Base-by-base conservation (phyloP, 129 eudicot species). In the Scalesia atractyloides region DNA sequence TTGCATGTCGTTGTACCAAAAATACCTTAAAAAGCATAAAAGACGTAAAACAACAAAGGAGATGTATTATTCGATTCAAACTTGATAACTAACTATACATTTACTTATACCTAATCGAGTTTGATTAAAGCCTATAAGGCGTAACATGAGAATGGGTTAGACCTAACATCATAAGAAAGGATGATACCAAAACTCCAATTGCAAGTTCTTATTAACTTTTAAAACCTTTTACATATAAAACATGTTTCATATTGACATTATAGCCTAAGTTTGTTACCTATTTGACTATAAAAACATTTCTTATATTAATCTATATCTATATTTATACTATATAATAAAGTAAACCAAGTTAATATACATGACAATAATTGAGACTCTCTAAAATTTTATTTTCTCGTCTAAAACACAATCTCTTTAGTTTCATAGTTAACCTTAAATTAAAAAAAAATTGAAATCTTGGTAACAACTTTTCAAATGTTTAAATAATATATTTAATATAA, bases 1-100 rank as follows among this genome's bases (percentile, higher is more conserved):
- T 49, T 63, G 82, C 58, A 44, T 77, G 66, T 60, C n/a, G 59
- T 69, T 61, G 11, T 62, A 70, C 14, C 77, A 34, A 26, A 8
- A 62, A 62, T 30, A 33, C 14, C 15, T 30, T 69, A 43, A 52
- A 52, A 34, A 52, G 20, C 74, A 36, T 34, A 48, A 47, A 47
- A 13, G 34, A 12, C 51, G 13, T 51, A 26, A 43, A 24, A 24
- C 19, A 59, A 8, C 16, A 46, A 11, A 44, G 30, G 7, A 24
- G 24, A n/a, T 1, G 16, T 9, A 4, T 17, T 71, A 56, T 54
- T 16, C 26, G 18, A 59, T 44, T 18, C 34, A 14, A n/a, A 63
- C 68, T 36, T 36, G 3, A 37, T 63, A 63, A 63, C 68, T 34
- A 37, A 63, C 3, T 36, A 1, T 63, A 16, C 17, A 16, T 34